Conservation (phyloP, 345 rosid species). For the Clausena lansium region DNA sequence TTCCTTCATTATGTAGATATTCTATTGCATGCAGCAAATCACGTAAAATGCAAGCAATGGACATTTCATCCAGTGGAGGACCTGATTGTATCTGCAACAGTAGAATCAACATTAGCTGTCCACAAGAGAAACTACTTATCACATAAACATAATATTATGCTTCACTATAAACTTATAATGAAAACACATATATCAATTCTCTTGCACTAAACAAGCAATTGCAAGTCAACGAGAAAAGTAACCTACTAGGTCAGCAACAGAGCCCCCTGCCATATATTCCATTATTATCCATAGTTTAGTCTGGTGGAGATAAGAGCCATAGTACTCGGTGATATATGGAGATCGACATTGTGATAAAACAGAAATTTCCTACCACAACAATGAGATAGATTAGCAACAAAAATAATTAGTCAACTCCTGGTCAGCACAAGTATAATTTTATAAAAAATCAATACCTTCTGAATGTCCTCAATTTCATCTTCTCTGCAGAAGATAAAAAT, state of each 20-base stretch:
- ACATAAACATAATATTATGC: background rate
- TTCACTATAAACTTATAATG: background rate
- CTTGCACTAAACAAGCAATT: conserved; percentile 13
- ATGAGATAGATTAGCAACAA: conserved; percentile 26
- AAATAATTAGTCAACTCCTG: conserved; percentile 8
- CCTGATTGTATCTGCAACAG: conserved; percentile 87
- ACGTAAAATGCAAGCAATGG: conserved; percentile 88
- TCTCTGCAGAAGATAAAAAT: conserved; percentile 55
- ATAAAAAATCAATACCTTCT: conserved; percentile 61
- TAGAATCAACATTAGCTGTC: conserved; percentile 23
- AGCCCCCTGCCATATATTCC: conserved; percentile 99
- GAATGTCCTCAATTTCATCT: conserved; percentile 99
- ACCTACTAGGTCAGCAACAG: conserved; percentile 99
- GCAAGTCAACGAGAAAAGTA: conserved; percentile 26
- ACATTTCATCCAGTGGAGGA: conserved; percentile 84
- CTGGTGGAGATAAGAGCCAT: conserved; percentile 95
- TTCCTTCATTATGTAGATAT: conserved; percentile 90
- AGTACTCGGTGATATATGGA: conserved; percentile 91
- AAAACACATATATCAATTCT: background rate
- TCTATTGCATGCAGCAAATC: conserved; percentile 97
- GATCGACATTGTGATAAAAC: conserved; percentile 95
- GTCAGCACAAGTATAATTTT: conserved; percentile 1
- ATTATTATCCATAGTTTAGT: conserved; percentile 99
- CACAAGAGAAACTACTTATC: background rate
- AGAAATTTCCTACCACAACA: conserved; percentile 75